Base-by-base conservation (phyloP, 257 asterid genomes). In the Scutellaria barbata region DNA sequence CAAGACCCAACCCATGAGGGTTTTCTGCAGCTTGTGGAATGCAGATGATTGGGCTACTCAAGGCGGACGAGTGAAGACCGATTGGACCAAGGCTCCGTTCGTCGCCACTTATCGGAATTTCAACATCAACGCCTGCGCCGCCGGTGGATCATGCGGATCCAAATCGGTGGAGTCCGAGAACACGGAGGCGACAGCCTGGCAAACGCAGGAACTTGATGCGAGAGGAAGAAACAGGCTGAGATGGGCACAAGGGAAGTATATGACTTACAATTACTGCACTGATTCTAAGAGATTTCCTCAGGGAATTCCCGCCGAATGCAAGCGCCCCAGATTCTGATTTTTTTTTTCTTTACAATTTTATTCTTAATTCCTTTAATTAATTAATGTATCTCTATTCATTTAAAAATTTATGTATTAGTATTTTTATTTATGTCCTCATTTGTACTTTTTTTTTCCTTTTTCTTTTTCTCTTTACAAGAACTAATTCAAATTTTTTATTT, bases 201-300 rank as follows among this genome's bases (percentile, higher is more conserved):
- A 47, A 11, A 71, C 59, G 7, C 58, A 71, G 56, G 75, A 71
- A 1, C 75, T 71, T 3, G 68, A 71, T 8, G 60, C 68, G 0
- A 11, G 10, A 0, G 75, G 66, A 16, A 71, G 75, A 5, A 58
- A 71, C n/a, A 59, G 75, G 41, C 6, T 71, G 60, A 14, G 68
- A 12, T 71, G 75, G 75, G 75, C 47, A 11, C 75, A 71, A 30
- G 40, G 47, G 35, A 71, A 71, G 41, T 41, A 58, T 8, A 58
- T 58, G 75, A 5, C 48, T 39, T 71, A 71, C 68, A 71, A 59
- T 25, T 71, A 71, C 75, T 71, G 75, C 60, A 1, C 75, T 7
- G 59, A 70, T 45, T 30, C 39, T 1, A 10, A 10, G 6, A 45
- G 67, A 30, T 70, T 70, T 70, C 22, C 75, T 22, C 45, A 57